Percentiles rank a stretch among this genome's conserved stretches.
Evolutionary conservation across 495 filamentous ascomycete species (phyloP).

Genomic region (Annulohypoxylon bovei): DNA sequence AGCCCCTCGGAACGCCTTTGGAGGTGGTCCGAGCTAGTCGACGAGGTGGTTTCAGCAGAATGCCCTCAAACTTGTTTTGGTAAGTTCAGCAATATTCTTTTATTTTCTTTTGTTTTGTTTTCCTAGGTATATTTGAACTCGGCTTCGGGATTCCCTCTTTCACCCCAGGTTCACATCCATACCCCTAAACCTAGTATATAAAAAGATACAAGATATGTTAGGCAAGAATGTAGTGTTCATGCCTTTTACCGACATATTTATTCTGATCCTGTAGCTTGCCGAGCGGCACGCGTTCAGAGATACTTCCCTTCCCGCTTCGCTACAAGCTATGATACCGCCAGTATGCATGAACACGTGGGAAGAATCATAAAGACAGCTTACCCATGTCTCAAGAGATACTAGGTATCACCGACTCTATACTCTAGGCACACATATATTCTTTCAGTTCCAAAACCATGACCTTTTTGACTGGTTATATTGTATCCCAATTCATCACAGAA

Average conservation of each 20-base stretch:
- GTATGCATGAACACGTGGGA: conserved; percentile 27
- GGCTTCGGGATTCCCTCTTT: not conserved
- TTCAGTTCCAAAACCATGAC: too few relatives aligned
- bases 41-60: too few relatives aligned
- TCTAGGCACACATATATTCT: too few relatives aligned
- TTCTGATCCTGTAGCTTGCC: conserved; percentile 20
- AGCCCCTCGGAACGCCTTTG: too few relatives aligned
- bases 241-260: conserved; percentile 5
- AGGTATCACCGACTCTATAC: not conserved
- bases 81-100: conserved; percentile 22
- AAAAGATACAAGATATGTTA: not conserved
- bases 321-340: conserved; percentile 8
- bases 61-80: conserved; percentile 11
- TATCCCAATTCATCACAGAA: not conserved
- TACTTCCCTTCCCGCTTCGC: conserved; percentile 15
- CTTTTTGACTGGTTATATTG: not conserved
- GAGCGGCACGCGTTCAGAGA: conserved; percentile 18
- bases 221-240: conserved; percentile 12
- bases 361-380: not conserved
- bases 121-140: not conserved
- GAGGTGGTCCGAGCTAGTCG: too few relatives aligned
- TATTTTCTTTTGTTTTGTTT: not conserved
- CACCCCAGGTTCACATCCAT: not conserved
- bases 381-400: conserved; percentile 4
- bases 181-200: conserved; percentile 10